phyloP scores from a whole-genome alignment of 2,329 filamentous ascomycete genomes.

The Colletotrichum viniferum region DNA sequence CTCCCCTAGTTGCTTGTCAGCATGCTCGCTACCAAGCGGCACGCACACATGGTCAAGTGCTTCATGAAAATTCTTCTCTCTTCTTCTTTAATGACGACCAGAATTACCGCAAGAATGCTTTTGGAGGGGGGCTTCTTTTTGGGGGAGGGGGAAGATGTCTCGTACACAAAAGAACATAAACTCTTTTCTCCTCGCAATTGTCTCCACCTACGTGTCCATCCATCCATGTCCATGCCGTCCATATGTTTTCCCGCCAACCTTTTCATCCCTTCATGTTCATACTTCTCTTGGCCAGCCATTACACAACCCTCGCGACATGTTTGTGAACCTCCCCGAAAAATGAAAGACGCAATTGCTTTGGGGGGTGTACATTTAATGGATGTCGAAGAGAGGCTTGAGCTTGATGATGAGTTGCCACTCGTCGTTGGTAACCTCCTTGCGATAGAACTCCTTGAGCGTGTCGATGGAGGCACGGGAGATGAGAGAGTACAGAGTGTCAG shows the following conservation, averaged over 20 bases:
- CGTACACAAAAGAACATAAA: neutral
- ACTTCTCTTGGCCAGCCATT: neutral
- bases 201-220: neutral
- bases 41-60: neutral
- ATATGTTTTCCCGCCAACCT: neutral
- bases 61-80: neutral
- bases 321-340: neutral
- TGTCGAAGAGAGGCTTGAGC: constrained; percentile 93
- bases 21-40: neutral
- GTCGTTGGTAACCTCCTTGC: constrained; percentile 84
- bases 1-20: neutral
- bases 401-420: constrained; percentile 96
- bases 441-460: constrained; percentile 94
- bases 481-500: constrained; percentile 83
- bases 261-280: neutral
- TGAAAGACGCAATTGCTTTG: neutral
- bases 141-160: neutral
- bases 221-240: neutral
- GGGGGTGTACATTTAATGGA: constrained; percentile 57
- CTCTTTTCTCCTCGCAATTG: constrained; percentile 6
- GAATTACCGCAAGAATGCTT: neutral
- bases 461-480: constrained; percentile 91
- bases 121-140: neutral
- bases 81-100: neutral
- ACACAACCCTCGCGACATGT: neutral